Base-by-base conservation (phyloP, 495 filamentous ascomycete species). In the Diplogelasinospora grovesii region DNA sequence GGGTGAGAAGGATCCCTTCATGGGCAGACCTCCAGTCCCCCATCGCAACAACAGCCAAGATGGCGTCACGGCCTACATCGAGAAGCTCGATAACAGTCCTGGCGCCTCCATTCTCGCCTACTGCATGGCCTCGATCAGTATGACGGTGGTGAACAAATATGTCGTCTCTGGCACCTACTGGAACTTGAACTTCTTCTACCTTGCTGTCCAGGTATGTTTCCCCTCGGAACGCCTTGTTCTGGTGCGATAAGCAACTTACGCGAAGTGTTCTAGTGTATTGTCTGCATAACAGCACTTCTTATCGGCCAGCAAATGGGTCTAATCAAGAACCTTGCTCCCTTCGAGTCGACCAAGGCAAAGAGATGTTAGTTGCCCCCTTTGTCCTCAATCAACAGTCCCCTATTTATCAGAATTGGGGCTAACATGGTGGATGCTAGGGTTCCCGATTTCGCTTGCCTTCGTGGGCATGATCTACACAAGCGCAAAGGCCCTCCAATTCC, bases 131-230 rank as follows among this genome's bases (percentile, higher is more conserved):
- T 96, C 89, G 4, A 99, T 99, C 49, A 71, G 90, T 62, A 99
- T 99, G 92, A 99, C 93, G 26, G 82, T 95, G 18, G 94, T 92
- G 66, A 99, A 99, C 70, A 99, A 99, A 75, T 99, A 92, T 60
- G 89, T 95, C 35, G 73, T 99, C 22, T 94, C 86, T 22, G 93
- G 92, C 22, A 65, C 74, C 10, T 77, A 85, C 46, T 99, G 92
- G 71, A 99, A 99, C 65, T 61, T 99, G 51, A 97, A 95, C 64
- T 97, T 97, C 69, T 87, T 97, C 64, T 79, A 96, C 40, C 79
- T 97, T 21, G 79, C 73, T 39, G 73, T 97, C 32, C 92, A 99
- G 82, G 92, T 97, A 79, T 37, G 46, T 36, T 15, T 8, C 13
- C 11, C 10, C 25, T 21, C 23, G n/a, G n/a, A n/a, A n/a, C n/a